Conservation (phyloP, 805 yeast genomes). For the Yarrowia deformans region DNA sequence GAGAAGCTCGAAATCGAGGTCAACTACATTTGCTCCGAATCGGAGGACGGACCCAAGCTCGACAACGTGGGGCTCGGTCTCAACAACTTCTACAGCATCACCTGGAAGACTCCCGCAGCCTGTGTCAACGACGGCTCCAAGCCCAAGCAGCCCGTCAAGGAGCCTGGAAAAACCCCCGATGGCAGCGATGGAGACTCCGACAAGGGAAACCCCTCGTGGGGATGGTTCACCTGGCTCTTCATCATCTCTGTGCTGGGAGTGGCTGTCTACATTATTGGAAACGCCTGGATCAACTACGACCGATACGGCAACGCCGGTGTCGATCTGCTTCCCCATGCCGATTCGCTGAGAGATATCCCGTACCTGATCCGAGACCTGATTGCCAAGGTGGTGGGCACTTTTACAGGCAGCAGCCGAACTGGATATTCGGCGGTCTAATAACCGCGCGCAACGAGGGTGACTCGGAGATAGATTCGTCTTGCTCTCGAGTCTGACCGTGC, state of each 20-base stretch:
- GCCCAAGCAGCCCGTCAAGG: constrained; percentile 25
- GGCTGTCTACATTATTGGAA: constrained; percentile 73
- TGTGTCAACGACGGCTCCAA: constrained; percentile 12
- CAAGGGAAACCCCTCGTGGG: constrained; percentile 63
- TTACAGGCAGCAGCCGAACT: constrained; percentile 73
- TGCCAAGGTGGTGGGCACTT: constrained; percentile 71
- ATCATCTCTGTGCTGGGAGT: constrained; percentile 74
- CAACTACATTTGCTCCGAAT: constrained; percentile 3
- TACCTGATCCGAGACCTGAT: constrained; percentile 76
- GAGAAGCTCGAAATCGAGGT: constrained; percentile 10
- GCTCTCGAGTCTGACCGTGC: too few relatives aligned
- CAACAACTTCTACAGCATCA: constrained; percentile 2
- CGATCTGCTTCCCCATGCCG: constrained; percentile 56
- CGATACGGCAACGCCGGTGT: constrained; percentile 71
- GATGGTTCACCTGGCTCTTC: constrained; percentile 83
- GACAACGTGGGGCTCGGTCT: neutral
- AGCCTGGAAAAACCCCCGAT: constrained; percentile 43
- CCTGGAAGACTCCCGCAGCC: constrained; percentile 23
- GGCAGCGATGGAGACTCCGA: constrained; percentile 47
- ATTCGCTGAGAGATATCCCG: constrained; percentile 68
- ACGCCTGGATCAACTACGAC: constrained; percentile 77
- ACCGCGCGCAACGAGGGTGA: too few relatives aligned
- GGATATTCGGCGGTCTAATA: constrained; percentile 91
- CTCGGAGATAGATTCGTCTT: too few relatives aligned
- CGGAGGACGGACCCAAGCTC: constrained; percentile 31